Evolutionary conservation across 148 eudicot genomes (phyloP).

Genomic region (Agrostemma githago): DNA sequence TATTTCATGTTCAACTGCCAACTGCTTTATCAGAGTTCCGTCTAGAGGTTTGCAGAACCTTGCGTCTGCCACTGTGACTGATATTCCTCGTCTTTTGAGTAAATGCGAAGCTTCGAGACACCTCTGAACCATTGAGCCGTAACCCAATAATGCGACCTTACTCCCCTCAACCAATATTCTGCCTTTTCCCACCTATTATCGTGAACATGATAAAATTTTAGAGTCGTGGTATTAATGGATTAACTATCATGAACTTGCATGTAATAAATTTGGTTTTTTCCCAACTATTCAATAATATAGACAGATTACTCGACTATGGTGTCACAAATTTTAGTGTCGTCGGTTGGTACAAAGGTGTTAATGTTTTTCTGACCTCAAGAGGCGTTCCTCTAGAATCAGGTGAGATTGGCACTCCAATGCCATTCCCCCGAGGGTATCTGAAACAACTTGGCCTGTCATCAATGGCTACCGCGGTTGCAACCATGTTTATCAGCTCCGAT

Average conservation of each 20-base stretch:
- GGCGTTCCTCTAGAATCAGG: conserved; percentile 51
- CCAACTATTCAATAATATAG: not conserved
- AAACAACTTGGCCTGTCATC: conserved; percentile 80
- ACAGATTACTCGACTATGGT: too few relatives aligned
- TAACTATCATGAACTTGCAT: too few relatives aligned
- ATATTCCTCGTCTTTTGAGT: conserved; percentile 34
- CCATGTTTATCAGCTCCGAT: conserved; percentile 70
- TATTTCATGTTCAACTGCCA: conserved; percentile 63
- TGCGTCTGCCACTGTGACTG: conserved; percentile 65
- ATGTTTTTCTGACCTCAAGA: conserved; percentile 37
- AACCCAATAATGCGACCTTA: conserved; percentile 62
- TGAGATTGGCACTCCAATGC: conserved; percentile 55
- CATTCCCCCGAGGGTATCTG: conserved; percentile 74
- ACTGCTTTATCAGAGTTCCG: conserved; percentile 42
- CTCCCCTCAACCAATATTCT: conserved; percentile 57
- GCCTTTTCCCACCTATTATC: conserved; percentile 61
- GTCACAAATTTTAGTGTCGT: too few relatives aligned
- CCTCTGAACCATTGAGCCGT: conserved; percentile 54
- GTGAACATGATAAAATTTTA: not conserved
- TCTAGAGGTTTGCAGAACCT: conserved; percentile 81
- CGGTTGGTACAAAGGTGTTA: too few relatives aligned
- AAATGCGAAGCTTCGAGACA: conserved; percentile 57
- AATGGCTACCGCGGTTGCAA: conserved; percentile 69
- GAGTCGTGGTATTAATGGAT: not conserved
- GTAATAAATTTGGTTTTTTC: not conserved